Conservation (phyloP, 257 asterid genomes). For the Thymus quinquecostatus region DNA sequence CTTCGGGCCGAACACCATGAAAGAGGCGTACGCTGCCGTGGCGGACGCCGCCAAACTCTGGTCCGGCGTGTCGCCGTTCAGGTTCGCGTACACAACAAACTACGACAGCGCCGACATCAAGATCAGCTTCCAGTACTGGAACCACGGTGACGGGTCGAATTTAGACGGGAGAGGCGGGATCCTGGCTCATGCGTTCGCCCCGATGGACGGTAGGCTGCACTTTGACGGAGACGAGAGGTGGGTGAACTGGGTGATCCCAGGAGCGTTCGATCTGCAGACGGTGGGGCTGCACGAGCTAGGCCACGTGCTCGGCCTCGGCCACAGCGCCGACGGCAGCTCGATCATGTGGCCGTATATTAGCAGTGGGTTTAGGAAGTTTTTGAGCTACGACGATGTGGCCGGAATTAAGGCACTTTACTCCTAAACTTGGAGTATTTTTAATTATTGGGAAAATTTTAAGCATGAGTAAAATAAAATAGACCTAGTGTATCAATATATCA, state of each 20-base stretch:
- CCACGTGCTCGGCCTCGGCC: conserved; percentile 33
- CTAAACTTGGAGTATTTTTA: background rate
- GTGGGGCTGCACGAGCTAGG: conserved; percentile 49
- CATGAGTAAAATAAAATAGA: no score
- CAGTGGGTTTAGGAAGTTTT: background rate
- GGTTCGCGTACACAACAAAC: conserved; percentile 5
- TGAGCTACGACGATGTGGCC: conserved; percentile 24
- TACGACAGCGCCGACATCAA: conserved; percentile 22
- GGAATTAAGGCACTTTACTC: conserved; percentile 33
- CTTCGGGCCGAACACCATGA: conserved; percentile 3
- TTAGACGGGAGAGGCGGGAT: conserved; percentile 38
- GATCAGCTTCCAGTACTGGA: conserved; percentile 31
- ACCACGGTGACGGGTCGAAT: conserved; percentile 30
- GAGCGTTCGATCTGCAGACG: conserved; percentile 31
- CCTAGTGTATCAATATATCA: no score
- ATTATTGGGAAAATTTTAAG: background rate
- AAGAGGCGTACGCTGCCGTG: background rate
- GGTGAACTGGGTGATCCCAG: conserved; percentile 27
- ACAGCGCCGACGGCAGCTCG: conserved; percentile 4
- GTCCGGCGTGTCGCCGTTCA: conserved; percentile 19
- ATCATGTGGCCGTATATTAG: conserved; percentile 18
- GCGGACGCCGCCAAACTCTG: conserved; percentile 20
- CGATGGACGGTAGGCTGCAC: conserved; percentile 38
- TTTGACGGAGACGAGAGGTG: conserved; percentile 42
- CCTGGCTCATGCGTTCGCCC: conserved; percentile 34